Conservation (phyloP, 257 asterid species). For the Nicotiana tabacum region DNA sequence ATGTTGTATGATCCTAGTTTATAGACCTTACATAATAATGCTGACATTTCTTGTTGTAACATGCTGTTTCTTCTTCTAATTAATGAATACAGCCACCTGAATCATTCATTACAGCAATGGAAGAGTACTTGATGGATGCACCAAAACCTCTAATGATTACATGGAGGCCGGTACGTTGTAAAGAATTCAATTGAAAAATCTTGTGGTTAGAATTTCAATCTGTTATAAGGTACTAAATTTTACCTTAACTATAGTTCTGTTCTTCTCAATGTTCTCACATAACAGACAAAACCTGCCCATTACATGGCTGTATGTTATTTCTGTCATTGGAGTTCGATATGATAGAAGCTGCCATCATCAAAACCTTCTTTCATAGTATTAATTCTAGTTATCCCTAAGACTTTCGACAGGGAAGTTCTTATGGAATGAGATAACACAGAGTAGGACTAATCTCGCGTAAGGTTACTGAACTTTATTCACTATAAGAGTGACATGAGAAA, state of each 20-base stretch:
- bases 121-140: conserved; percentile 63
- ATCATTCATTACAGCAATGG: conserved; percentile 63
- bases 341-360: too few species aligned
- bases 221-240: neutral
- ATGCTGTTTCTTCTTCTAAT: neutral
- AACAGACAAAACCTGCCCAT: too few species aligned
- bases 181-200: too few species aligned
- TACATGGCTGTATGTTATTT: too few species aligned
- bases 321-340: too few species aligned
- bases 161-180: conserved; percentile 43
- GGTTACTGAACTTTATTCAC: too few species aligned
- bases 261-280: too few species aligned
- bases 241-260: too few species aligned
- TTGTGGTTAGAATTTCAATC: neutral
- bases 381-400: too few species aligned
- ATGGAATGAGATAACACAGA: neutral
- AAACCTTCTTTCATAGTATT: too few species aligned
- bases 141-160: conserved; percentile 59
- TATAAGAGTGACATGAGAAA: too few species aligned
- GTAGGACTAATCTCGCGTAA: too few species aligned
- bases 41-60: neutral
- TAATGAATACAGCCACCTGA: conserved; percentile 36
- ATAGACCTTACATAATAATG: neutral
- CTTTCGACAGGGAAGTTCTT: neutral
- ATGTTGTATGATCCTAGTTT: neutral